These are phyloP conservation scores for Wallacemonas sp. DNA, from an alignment of 208 protist species.

Conservation along the genomic window DNA sequence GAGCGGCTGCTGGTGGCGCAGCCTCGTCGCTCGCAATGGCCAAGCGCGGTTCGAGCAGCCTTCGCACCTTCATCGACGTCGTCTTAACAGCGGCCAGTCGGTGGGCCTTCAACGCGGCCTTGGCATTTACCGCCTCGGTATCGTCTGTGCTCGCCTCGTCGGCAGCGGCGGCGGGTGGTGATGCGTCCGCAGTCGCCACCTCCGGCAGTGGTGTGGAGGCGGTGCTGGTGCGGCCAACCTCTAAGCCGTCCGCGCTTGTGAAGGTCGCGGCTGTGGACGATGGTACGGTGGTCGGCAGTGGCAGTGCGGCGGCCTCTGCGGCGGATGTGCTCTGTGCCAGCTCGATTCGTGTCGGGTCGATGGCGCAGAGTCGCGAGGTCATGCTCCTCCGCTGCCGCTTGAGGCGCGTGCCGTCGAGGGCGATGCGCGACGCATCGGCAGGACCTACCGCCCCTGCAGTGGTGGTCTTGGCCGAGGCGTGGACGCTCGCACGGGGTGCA, in stretches of 20 bases:
- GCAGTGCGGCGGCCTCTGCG: not conserved
- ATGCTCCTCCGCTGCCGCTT: conserved; percentile 1
- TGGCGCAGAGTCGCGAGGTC: not conserved
- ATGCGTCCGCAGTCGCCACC: too few relatives aligned
- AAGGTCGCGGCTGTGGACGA: not conserved
- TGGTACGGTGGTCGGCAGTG: not conserved
- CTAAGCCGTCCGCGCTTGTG: not conserved
- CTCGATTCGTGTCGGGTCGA: not conserved
- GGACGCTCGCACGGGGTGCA: not conserved
- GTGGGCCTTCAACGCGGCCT: too few relatives aligned
- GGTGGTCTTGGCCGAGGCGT: not conserved
- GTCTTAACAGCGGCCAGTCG: not conserved
- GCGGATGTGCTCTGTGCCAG: not conserved
- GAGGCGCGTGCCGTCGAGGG: conserved; percentile 5
- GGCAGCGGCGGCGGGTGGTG: not conserved
- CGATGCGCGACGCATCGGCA: not conserved
- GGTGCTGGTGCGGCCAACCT: not conserved
- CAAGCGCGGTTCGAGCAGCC: not conserved
- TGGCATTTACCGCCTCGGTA: too few relatives aligned
- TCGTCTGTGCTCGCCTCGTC: too few relatives aligned
- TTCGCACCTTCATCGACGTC: not conserved
- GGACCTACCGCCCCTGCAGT: not conserved
- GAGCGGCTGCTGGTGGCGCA: too few relatives aligned
- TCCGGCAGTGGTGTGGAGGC: conserved; percentile 3
- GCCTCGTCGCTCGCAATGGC: not conserved